phyloP scores from a whole-genome alignment of 1,139 yeast genomes.

The Saccharomycopsis phalli region DNA sequence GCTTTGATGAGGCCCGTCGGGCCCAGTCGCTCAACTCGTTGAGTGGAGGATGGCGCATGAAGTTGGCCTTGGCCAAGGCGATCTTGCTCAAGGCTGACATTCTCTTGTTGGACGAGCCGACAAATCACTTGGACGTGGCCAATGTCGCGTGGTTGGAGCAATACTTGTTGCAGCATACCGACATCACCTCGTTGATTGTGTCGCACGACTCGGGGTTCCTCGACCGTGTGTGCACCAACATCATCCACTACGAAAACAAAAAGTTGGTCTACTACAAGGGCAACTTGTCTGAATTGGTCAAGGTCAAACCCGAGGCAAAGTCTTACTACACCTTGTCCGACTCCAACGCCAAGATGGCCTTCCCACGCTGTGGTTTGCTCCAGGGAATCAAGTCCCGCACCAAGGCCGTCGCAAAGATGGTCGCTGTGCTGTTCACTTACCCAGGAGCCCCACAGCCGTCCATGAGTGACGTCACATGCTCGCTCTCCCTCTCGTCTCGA shows the following conservation, averaged over 20 bases:
- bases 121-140: conserved; percentile 92
- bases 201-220: conserved; percentile 97
- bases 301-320: conserved; percentile 91
- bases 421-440: conserved; percentile 77
- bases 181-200: conserved; percentile 89
- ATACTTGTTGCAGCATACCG: conserved; percentile 68
- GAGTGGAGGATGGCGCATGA: conserved; percentile 99
- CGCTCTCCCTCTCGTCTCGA: conserved; percentile 85
- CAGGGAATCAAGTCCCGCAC: conserved; percentile 95
- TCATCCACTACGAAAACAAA: conserved; percentile 92
- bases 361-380: conserved; percentile 96
- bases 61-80: conserved; percentile 94
- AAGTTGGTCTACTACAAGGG: conserved; percentile 94
- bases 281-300: conserved; percentile 85
- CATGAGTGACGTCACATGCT: conserved; percentile 68
- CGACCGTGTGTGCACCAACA: conserved; percentile 93
- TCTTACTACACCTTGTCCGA: conserved; percentile 94
- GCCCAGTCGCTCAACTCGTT: conserved; percentile 53
- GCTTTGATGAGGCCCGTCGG: conserved; percentile 85
- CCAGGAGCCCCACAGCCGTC: conserved; percentile 89
- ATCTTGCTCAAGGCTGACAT: conserved; percentile 98
- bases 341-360: conserved; percentile 89
- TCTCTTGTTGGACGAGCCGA: conserved; percentile 91
- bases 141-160: conserved; percentile 94
- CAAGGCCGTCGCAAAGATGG: conserved; percentile 88